Percentiles rank a stretch among this genome's conserved stretches.
phyloP scores from a whole-genome alignment of 2,329 filamentous ascomycete genomes.

The Neofusicoccum sp. region DNA sequence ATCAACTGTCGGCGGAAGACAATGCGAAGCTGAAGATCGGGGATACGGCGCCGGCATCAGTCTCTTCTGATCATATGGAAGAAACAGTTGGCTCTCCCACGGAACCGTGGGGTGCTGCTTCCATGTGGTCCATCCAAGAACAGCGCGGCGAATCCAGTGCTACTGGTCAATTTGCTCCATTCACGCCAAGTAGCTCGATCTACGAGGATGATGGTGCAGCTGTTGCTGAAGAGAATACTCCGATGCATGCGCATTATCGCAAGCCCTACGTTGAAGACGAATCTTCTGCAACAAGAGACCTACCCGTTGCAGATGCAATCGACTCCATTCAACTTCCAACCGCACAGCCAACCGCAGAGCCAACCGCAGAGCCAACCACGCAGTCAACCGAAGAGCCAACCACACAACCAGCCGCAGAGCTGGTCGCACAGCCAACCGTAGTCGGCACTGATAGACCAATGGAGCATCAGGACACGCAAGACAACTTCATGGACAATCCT shows the following conservation, averaged over 20 bases:
- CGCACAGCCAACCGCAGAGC: no score
- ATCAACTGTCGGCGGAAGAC: background rate
- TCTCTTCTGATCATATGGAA: slow-evolving; percentile 5
- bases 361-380: no score
- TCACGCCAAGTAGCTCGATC: slow-evolving; percentile 11
- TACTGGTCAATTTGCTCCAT: background rate
- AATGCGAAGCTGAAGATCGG: slow-evolving; percentile 2
- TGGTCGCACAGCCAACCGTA: no score
- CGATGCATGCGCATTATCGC: background rate
- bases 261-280: slow-evolving; percentile 1
- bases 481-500: no score
- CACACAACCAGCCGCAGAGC: background rate
- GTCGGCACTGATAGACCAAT: no score
- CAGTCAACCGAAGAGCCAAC: background rate
- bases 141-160: background rate
- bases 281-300: background rate
- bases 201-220: slow-evolving; percentile 1
- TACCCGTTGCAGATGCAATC: background rate
- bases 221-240: background rate
- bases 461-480: no score
- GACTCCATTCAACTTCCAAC: no score
- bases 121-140: slow-evolving; percentile 13
- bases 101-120: background rate
- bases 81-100: slow-evolving; percentile 9
- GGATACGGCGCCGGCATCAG: background rate